Evolutionary conservation across 1,139 yeast species (phyloP).

Genomic region (Suhomyces chickasaworum): DNA sequence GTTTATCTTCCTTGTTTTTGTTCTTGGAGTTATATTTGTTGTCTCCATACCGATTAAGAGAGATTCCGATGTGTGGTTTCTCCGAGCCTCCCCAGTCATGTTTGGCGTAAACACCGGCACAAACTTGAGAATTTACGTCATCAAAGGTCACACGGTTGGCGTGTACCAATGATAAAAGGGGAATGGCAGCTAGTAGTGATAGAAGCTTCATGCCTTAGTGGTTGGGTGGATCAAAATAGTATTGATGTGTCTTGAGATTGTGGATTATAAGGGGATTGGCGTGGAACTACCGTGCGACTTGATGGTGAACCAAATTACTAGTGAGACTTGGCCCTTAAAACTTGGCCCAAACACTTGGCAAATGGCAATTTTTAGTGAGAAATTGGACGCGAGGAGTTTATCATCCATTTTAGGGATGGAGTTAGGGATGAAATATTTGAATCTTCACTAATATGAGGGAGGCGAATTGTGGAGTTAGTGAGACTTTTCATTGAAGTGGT

Average conservation of each 20-base stretch:
- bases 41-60: conserved; percentile 37
- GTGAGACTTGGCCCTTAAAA: background rate
- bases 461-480: background rate
- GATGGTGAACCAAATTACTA: background rate
- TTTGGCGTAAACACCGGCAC: conserved; percentile 88
- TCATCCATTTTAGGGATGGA: background rate
- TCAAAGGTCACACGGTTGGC: conserved; percentile 57
- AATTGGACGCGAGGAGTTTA: background rate
- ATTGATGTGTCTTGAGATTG: background rate
- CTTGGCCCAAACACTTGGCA: background rate
- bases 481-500: background rate
- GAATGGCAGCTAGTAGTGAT: conserved; percentile 2
- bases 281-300: background rate
- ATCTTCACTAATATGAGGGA: no score
- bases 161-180: conserved; percentile 13
- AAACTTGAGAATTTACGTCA: conserved; percentile 57
- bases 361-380: background rate
- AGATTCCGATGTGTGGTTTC: conserved; percentile 62
- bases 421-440: background rate
- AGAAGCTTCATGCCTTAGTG: conserved; percentile 6
- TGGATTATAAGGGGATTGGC: background rate
- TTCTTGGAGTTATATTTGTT: conserved; percentile 35
- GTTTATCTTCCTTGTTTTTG: conserved; percentile 22
- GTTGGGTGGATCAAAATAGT: background rate
- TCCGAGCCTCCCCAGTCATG: conserved; percentile 83